Conservation (phyloP, 2,329 filamentous ascomycete genomes). For the Apiospora malaysiana region DNA sequence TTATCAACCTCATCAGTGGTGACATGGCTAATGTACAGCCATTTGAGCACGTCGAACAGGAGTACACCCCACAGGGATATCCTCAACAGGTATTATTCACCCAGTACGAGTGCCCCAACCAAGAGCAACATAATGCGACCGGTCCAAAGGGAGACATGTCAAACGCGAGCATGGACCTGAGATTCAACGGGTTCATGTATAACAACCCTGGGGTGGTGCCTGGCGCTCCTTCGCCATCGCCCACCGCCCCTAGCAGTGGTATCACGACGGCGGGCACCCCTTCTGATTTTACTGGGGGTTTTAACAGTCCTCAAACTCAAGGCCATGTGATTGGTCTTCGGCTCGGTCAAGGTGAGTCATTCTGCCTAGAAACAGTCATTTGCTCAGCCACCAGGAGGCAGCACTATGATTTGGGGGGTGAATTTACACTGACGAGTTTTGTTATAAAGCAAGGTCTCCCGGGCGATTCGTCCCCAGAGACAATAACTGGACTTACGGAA, state of each 20-base stretch:
- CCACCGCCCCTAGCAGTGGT: background rate
- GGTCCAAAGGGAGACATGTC: background rate
- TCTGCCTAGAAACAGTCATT: constrained; percentile 11
- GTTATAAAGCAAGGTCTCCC: constrained; percentile 1
- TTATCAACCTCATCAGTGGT: background rate
- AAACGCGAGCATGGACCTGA: background rate
- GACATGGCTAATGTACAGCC: no score
- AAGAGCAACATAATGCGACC: background rate
- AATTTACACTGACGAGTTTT: background rate
- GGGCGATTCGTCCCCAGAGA: background rate
- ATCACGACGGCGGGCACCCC: background rate
- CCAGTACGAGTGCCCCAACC: background rate
- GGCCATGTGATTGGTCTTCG: background rate
- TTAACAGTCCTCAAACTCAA: background rate
- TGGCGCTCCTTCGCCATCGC: background rate
- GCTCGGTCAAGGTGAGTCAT: background rate
- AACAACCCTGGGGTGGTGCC: background rate
- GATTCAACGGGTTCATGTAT: background rate
- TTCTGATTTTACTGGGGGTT: background rate
- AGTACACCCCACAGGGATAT: no score
- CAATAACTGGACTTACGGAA: constrained; percentile 34
- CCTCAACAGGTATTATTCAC: background rate
- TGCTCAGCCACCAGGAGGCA: background rate
- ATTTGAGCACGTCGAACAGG: no score
- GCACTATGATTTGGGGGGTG: background rate